Conservation (phyloP, 352 stramenopile genomes). For the Pythium periplocum region DNA sequence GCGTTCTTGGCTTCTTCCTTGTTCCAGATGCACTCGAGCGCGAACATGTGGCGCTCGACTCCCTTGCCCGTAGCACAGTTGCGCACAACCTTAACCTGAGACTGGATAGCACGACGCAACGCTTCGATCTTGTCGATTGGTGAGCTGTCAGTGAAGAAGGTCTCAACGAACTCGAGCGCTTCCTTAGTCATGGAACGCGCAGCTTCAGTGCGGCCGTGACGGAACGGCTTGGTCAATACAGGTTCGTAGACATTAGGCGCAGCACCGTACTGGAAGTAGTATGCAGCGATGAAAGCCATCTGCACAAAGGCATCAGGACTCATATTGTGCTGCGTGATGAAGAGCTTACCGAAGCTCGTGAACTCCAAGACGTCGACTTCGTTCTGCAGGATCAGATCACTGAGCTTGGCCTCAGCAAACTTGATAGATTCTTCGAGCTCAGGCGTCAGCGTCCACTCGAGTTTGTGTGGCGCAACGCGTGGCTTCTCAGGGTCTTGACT, state of each 20-base stretch:
- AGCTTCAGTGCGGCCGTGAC: conserved; percentile 93
- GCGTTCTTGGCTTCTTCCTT: conserved; percentile 33
- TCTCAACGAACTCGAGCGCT: conserved; percentile 85
- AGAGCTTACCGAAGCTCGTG: conserved; percentile 85
- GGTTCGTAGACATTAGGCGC: conserved; percentile 92
- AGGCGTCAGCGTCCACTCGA: conserved; percentile 85
- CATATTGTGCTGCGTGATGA: conserved; percentile 89
- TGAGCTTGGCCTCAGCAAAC: conserved; percentile 91
- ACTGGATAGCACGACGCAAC: conserved; percentile 77
- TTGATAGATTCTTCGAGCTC: conserved; percentile 88
- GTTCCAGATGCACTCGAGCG: conserved; percentile 89
- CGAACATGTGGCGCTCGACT: conserved; percentile 93
- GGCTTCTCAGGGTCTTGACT: conserved; percentile 34
- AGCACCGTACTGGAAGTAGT: conserved; percentile 91
- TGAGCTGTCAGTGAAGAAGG: conserved; percentile 77
- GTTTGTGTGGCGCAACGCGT: conserved; percentile 81
- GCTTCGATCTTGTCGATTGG: conserved; percentile 87
- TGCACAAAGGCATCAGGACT: conserved; percentile 95
- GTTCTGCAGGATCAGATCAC: conserved; percentile 91
- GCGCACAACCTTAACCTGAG: conserved; percentile 89
- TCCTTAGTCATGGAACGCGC: conserved; percentile 90
- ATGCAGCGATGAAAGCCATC: conserved; percentile 92
- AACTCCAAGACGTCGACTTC: conserved; percentile 95
- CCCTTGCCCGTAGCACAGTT: conserved; percentile 88
- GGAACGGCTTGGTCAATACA: conserved; percentile 94